Percentiles rank a stretch among this genome's conserved stretches.
These are phyloP conservation scores for Termitomyces sp. DNA, from an alignment of 768 basidiomycete genomes.

Conservation along the genomic window DNA sequence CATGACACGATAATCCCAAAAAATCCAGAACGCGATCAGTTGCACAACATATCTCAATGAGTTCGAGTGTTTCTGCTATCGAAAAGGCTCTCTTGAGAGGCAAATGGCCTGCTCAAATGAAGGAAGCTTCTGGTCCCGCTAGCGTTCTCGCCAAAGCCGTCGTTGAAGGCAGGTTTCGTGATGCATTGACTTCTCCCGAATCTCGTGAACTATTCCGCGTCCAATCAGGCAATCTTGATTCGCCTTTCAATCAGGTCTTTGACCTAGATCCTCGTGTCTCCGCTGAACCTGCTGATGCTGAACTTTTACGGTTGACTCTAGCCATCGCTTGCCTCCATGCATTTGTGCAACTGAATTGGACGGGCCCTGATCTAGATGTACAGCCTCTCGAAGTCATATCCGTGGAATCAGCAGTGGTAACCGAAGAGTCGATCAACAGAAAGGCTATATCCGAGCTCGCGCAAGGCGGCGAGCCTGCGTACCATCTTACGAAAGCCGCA, in stretches of 20 bases:
- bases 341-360: slow-evolving; percentile 95
- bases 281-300: slow-evolving; percentile 27
- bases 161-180: slow-evolving; percentile 53
- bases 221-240: slow-evolving; percentile 20
- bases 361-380: slow-evolving; percentile 80
- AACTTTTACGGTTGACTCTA: slow-evolving; percentile 53
- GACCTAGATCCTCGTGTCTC: slow-evolving; percentile 13
- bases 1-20: slow-evolving; percentile 5
- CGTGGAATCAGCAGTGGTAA: slow-evolving; percentile 20
- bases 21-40: slow-evolving; percentile 1
- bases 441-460: slow-evolving; percentile 74
- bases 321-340: slow-evolving; percentile 82
- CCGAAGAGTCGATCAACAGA: slow-evolving; percentile 50
- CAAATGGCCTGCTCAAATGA: slow-evolving; percentile 25
- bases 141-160: slow-evolving; percentile 46
- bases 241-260: slow-evolving; percentile 33
- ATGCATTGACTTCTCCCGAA: slow-evolving; percentile 39
- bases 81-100: slow-evolving; percentile 58
- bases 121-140: slow-evolving; percentile 16
- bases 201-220: slow-evolving; percentile 35
- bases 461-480: slow-evolving; percentile 88
- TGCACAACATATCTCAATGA: slow-evolving; percentile 12
- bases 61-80: slow-evolving; percentile 23
- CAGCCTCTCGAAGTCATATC: slow-evolving; percentile 36
- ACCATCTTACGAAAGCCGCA: slow-evolving; percentile 75